These are phyloP conservation scores for Forsythia viridissima DNA, from an alignment of 257 asterid genomes.

Conservation along the genomic window DNA sequence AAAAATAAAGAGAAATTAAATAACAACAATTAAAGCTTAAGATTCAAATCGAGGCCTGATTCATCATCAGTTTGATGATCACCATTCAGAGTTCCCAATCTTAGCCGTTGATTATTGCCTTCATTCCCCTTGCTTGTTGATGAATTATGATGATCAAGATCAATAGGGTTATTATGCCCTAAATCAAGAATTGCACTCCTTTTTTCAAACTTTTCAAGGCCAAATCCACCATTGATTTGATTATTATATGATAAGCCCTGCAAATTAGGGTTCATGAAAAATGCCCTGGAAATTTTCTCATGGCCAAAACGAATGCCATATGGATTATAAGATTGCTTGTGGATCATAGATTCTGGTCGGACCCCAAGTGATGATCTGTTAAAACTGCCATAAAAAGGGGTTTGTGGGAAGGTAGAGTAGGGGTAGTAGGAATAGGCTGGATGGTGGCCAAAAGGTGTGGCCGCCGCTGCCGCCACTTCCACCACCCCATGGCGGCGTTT, in stretches of 20 bases:
- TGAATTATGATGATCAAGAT: neutral
- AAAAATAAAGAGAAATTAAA: neutral
- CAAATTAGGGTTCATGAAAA: conserved; percentile 28
- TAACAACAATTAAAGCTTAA: conserved; percentile 36
- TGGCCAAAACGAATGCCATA: conserved; percentile 23
- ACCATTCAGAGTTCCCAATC: conserved; percentile 13
- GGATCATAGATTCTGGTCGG: conserved; percentile 43
- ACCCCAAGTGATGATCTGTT: conserved; percentile 43
- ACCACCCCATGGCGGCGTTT: conserved; percentile 48
- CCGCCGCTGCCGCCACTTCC: conserved; percentile 30
- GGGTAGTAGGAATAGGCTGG: conserved; percentile 42
- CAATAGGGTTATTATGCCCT: conserved; percentile 8
- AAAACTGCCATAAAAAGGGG: conserved; percentile 33
- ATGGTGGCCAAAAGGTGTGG: conserved; percentile 32
- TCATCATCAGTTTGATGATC: conserved; percentile 26
- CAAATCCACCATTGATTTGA: conserved; percentile 17
- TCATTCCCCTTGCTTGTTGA: conserved; percentile 10
- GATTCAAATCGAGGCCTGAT: conserved; percentile 51
- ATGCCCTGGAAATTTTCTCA: conserved; percentile 29
- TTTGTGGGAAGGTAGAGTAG: conserved; percentile 32
- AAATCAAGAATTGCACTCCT: conserved; percentile 26
- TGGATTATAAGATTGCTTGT: conserved; percentile 35
- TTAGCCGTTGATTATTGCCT: conserved; percentile 20
- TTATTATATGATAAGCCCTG: conserved; percentile 18
- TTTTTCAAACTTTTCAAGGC: conserved; percentile 17